Evolutionary conservation across 176 grass and related monocot species (phyloP).

Genomic region (Oryza nivara): DNA sequence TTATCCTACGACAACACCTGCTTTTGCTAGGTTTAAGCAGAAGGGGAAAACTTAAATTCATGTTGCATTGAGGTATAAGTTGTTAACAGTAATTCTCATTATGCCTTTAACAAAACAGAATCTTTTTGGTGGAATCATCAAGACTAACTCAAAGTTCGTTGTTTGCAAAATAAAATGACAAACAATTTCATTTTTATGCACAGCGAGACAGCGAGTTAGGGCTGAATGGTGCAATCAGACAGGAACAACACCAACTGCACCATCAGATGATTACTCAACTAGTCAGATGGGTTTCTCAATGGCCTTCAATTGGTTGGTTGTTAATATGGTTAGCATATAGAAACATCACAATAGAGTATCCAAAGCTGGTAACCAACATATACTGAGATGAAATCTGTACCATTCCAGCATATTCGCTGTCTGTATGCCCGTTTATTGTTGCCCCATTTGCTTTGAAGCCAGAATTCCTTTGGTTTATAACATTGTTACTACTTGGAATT

Average conservation of each 20-base stretch:
- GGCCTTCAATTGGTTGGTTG: slow-evolving; percentile 6
- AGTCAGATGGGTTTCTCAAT: not conserved
- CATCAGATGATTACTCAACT: slow-evolving; percentile 20
- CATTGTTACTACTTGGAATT: slow-evolving; percentile 62
- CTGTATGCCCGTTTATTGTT: slow-evolving; percentile 51
- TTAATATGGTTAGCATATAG: slow-evolving; percentile 20
- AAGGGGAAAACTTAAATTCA: not conserved
- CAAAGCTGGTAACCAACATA: slow-evolving; percentile 11
- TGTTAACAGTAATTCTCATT: slow-evolving; percentile 2
- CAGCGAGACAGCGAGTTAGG: not conserved
- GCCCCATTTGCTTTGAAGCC: slow-evolving; percentile 48
- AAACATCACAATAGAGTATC: slow-evolving; percentile 21
- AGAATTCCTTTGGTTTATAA: slow-evolving; percentile 55
- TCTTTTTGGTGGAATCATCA: not conserved
- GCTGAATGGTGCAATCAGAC: not conserved
- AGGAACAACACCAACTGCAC: slow-evolving; percentile 17
- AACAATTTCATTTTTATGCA: slow-evolving; percentile 16
- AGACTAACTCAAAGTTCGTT: slow-evolving; percentile 9
- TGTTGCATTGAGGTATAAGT: not conserved
- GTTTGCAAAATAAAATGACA: slow-evolving; percentile 19
- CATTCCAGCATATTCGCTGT: slow-evolving; percentile 74
- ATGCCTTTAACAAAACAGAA: not conserved
- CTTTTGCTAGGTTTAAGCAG: not conserved
- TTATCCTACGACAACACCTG: not conserved
- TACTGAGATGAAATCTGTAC: slow-evolving; percentile 45